Evolutionary conservation across 352 stramenopile species (phyloP).

Genomic region (Phytophthora pinifolia): DNA sequence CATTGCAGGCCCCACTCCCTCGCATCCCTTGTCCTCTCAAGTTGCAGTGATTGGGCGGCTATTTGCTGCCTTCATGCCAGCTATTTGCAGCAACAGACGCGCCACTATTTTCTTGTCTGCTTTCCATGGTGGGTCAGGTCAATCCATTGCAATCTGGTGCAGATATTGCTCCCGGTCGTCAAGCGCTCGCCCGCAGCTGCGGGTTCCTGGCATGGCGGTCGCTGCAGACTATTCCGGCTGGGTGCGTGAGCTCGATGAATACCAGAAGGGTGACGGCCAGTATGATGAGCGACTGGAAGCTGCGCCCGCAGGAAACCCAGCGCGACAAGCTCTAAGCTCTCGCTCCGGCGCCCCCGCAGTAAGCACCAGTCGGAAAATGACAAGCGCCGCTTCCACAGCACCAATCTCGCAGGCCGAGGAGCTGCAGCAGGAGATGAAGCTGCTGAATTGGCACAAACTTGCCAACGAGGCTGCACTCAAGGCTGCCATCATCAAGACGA

Average conservation of each 20-base stretch:
- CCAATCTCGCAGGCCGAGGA: constrained; percentile 73
- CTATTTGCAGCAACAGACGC: constrained; percentile 27
- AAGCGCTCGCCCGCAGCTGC: not conserved
- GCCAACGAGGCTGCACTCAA: constrained; percentile 93
- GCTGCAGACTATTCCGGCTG: constrained; percentile 48
- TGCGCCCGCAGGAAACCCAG: constrained; percentile 10
- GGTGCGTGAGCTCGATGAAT: constrained; percentile 61
- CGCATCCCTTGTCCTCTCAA: no score
- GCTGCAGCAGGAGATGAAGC: constrained; percentile 91
- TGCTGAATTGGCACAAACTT: constrained; percentile 95
- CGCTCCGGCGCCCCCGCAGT: constrained; percentile 6
- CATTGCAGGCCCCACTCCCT: no score
- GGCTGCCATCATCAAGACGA: constrained; percentile 88
- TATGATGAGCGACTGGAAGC: constrained; percentile 36
- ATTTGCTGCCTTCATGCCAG: constrained; percentile 12
- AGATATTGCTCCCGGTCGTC: constrained; percentile 3
- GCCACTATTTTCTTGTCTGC: constrained; percentile 8
- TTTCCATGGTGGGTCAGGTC: constrained; percentile 11
- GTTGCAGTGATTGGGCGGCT: constrained; percentile 21
- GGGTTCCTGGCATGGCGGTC: constrained; percentile 22
- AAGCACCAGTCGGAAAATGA: constrained; percentile 26
- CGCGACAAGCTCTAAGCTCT: constrained; percentile 16
- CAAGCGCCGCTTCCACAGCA: constrained; percentile 14
- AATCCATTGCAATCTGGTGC: constrained; percentile 13
- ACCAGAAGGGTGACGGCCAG: constrained; percentile 37